Percentiles rank a stretch among this genome's conserved stretches.
Evolutionary conservation across 352 stramenopile species (phyloP).

Genomic region (Globisporangium alternatum): DNA sequence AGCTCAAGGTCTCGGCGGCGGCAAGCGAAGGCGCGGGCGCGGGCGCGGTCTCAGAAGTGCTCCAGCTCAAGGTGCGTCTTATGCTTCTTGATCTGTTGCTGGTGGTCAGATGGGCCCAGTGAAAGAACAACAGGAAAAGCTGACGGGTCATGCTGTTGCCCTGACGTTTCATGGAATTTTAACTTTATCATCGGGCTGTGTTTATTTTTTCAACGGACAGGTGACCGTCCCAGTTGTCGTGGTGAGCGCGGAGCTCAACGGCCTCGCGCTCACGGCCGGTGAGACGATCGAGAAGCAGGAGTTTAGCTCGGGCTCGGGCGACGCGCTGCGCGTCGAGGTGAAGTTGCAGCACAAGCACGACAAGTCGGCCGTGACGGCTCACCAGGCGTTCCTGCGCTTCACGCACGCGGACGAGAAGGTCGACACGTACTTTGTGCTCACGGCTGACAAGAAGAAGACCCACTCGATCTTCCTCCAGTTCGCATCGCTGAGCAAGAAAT

Average conservation of each 20-base stretch:
- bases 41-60: conserved; percentile 45
- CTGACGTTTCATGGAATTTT: conserved; percentile 1
- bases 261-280: conserved; percentile 38
- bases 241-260: conserved; percentile 52
- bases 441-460: conserved; percentile 31
- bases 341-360: conserved; percentile 51
- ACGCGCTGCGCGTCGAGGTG: conserved; percentile 58
- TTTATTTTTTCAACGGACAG: conserved; percentile 8
- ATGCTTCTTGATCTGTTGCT: background rate
- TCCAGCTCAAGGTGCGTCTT: conserved; percentile 53
- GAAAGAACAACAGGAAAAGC: background rate
- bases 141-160: background rate
- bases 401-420: conserved; percentile 48
- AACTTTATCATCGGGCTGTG: background rate
- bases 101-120: conserved; percentile 5
- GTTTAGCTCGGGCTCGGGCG: conserved; percentile 60
- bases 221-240: conserved; percentile 69
- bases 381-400: conserved; percentile 82
- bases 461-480: conserved; percentile 56
- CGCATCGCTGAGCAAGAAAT: conserved; percentile 71
- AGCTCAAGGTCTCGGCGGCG: conserved; percentile 66
- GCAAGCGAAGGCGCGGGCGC: conserved; percentile 39
- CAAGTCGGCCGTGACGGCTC: conserved; percentile 52
- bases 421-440: conserved; percentile 76
- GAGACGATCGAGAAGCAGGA: conserved; percentile 48